Evolutionary conservation across 1,139 yeast species (phyloP).

Genomic region (Wickerhamomyces sp.): DNA sequence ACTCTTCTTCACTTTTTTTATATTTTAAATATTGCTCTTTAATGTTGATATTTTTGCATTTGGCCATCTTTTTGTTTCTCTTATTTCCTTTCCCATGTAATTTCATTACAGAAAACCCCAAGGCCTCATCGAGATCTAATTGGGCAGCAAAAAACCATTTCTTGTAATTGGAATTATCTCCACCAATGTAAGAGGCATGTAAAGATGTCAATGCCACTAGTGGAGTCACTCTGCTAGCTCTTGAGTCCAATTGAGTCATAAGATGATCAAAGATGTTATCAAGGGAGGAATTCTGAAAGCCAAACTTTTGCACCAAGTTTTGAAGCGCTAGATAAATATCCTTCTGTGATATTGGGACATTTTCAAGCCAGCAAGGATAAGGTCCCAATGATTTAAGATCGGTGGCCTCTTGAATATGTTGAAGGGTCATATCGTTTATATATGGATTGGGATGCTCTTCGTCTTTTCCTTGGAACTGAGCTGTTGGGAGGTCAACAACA

Average conservation of each 20-base stretch:
- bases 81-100: conserved; percentile 30
- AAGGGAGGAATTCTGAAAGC: conserved; percentile 60
- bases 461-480: not conserved
- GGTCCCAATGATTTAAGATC: conserved; percentile 2
- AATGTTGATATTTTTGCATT: conserved; percentile 29
- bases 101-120: conserved; percentile 43
- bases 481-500: not conserved
- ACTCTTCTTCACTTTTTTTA: conserved; percentile 26
- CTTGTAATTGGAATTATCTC: conserved; percentile 58
- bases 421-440: not conserved
- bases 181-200: conserved; percentile 74
- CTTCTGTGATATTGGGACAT: conserved; percentile 35
- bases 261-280: conserved; percentile 64
- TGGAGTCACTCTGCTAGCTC: conserved; percentile 62
- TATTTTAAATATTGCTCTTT: conserved; percentile 28
- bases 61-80: conserved; percentile 32
- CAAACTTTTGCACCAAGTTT: conserved; percentile 52
- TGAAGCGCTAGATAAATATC: conserved; percentile 56
- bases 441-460: not conserved
- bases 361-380: conserved; percentile 24
- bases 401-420: not conserved
- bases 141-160: conserved; percentile 78
- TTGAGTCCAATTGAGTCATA: conserved; percentile 58
- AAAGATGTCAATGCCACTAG: conserved; percentile 50
- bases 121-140: conserved; percentile 59